A percentile compares a stretch with the other conserved stretches of the same genome.
These are phyloP conservation scores for Babjeviella inositovora DNA, from an alignment of 805 yeast species.

Conservation along the genomic window DNA sequence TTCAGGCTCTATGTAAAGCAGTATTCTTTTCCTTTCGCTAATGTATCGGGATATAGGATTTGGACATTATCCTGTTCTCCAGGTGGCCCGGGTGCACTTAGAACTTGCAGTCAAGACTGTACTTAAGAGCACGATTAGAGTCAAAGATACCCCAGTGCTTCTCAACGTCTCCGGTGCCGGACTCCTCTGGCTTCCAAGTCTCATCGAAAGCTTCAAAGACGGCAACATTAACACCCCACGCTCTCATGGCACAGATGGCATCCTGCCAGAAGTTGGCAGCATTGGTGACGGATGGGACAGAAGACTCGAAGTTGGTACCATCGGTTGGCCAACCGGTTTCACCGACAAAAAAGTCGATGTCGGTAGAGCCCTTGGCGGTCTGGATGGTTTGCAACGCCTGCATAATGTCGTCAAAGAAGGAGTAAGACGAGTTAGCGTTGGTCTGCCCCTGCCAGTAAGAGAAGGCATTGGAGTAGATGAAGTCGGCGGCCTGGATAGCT, in stretches of 20 bases:
- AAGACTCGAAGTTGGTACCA: conserved; percentile 54
- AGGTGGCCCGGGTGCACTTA: too few relatives aligned
- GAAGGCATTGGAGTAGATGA: conserved; percentile 88
- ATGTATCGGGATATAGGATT: too few relatives aligned
- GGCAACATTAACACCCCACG: conserved; percentile 88
- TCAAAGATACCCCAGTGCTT: conserved; percentile 94
- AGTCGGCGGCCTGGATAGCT: conserved; percentile 70
- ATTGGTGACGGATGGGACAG: conserved; percentile 56
- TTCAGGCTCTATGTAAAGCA: too few relatives aligned
- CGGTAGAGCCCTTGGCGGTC: conserved; percentile 72
- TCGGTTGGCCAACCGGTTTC: conserved; percentile 96
- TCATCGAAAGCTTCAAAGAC: conserved; percentile 94
- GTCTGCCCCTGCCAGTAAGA: conserved; percentile 99
- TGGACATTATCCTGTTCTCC: too few relatives aligned
- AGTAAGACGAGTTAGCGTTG: conserved; percentile 66
- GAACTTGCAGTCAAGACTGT: too few relatives aligned
- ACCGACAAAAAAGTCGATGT: conserved; percentile 87
- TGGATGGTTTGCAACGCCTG: conserved; percentile 88
- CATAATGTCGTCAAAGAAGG: conserved; percentile 94
- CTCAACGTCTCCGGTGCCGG: conserved; percentile 78
- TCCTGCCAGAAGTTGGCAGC: conserved; percentile 77
- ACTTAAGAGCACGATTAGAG: too few relatives aligned
- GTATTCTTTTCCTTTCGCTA: too few relatives aligned
- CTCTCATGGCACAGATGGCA: conserved; percentile 86
- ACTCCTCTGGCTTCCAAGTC: conserved; percentile 87